A percentile compares a stretch with the other conserved stretches of the same genome.
Conservation (phyloP, 2,329 filamentous ascomycete genomes). For the Sordariomycetes sp. region DNA sequence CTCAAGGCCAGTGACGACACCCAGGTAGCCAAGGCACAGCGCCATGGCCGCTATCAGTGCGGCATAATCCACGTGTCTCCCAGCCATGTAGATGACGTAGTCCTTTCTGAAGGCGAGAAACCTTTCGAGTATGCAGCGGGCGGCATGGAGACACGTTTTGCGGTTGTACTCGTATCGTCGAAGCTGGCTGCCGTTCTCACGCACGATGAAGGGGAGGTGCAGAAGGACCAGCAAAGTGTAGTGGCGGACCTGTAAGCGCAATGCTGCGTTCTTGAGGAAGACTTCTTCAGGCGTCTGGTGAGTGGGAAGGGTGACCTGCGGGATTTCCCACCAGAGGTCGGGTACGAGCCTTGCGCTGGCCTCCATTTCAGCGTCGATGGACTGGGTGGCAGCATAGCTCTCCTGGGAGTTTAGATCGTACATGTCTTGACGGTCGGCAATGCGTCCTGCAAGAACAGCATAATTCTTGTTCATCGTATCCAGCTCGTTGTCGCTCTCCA, state of each 20-base stretch:
- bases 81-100: conserved; percentile 6
- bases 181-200: conserved; percentile 22
- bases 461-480: conserved; percentile 37
- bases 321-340: conserved; percentile 37
- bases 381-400: conserved; percentile 28
- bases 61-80: conserved; percentile 41
- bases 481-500: conserved; percentile 21
- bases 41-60: conserved; percentile 41
- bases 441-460: conserved; percentile 28
- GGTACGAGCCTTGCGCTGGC: conserved; percentile 29
- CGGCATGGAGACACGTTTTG: conserved; percentile 34
- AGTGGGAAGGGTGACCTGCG: conserved; percentile 11
- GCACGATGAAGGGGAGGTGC: conserved; percentile 46
- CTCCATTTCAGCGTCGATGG: conserved; percentile 38
- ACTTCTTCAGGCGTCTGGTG: conserved; percentile 8
- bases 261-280: conserved; percentile 14
- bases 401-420: conserved; percentile 15
- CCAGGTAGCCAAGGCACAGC: conserved; percentile 40
- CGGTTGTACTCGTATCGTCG: conserved; percentile 37
- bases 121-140: conserved; percentile 37
- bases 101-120: conserved; percentile 34
- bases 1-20: conserved; percentile 13
- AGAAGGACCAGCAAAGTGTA: conserved; percentile 40
- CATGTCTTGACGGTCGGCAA: conserved; percentile 36
- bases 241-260: conserved; percentile 40